A percentile compares a stretch with the other conserved stretches of the same genome.
phyloP scores from a whole-genome alignment of 2,329 filamentous ascomycete species.

The Aspergillus pseudotamarii region DNA sequence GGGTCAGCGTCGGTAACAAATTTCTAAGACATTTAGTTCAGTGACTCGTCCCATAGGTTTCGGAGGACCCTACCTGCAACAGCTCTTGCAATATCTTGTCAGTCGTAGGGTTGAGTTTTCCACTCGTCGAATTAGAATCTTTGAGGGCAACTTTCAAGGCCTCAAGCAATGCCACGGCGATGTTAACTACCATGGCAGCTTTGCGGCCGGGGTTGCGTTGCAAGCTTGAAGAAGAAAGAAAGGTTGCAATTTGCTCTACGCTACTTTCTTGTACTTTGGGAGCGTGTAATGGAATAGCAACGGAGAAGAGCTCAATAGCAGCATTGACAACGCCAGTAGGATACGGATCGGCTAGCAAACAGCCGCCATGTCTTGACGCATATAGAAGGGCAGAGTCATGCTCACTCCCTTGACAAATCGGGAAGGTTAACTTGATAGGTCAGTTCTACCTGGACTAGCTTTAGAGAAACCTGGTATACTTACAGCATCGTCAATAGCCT shows the following conservation, averaged over 20 bases:
- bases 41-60: neutral
- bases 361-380: slow-evolving; percentile 51
- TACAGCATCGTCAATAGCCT: slow-evolving; percentile 46
- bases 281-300: slow-evolving; percentile 84
- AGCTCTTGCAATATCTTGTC: slow-evolving; percentile 71
- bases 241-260: slow-evolving; percentile 88
- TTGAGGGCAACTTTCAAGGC: slow-evolving; percentile 82
- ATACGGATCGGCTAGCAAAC: slow-evolving; percentile 71
- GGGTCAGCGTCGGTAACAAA: slow-evolving; percentile 84
- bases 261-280: slow-evolving; percentile 95
- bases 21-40: slow-evolving; percentile 44
- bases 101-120: slow-evolving; percentile 74
- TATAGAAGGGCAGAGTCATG: slow-evolving; percentile 87
- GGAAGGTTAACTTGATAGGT: slow-evolving; percentile 50
- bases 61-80: slow-evolving; percentile 68
- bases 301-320: slow-evolving; percentile 89
- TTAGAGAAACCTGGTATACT: slow-evolving; percentile 21
- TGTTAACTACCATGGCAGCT: slow-evolving; percentile 87
- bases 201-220: slow-evolving; percentile 86
- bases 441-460: slow-evolving; percentile 10
- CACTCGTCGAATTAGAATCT: slow-evolving; percentile 72
- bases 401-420: slow-evolving; percentile 80
- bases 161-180: slow-evolving; percentile 77
- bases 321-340: slow-evolving; percentile 93
- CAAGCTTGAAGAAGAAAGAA: slow-evolving; percentile 76